Percentiles rank a stretch among this genome's conserved stretches.
phyloP scores from a whole-genome alignment of 2,329 filamentous ascomycete genomes.

The Penicillium palitans region DNA sequence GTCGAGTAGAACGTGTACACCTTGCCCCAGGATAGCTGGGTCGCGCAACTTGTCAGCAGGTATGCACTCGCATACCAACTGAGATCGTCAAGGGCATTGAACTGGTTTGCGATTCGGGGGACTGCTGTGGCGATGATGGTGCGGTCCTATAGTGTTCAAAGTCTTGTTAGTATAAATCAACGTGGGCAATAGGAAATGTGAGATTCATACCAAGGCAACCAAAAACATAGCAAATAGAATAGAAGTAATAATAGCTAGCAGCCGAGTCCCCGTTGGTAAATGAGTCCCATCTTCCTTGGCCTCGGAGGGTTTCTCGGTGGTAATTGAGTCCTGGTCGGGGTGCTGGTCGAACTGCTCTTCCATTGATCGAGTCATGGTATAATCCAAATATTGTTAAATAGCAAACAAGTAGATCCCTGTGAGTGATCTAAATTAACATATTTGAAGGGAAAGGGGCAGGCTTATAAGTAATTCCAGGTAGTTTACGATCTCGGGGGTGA shows the following conservation, averaged over 20 bases:
- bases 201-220: constrained; percentile 1
- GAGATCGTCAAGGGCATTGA: constrained; percentile 51
- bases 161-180: constrained; percentile 25
- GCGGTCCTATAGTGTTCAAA: constrained; percentile 45
- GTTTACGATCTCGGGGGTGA: neutral
- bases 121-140: constrained; percentile 38
- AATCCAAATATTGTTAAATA: neutral
- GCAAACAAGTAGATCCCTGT: neutral
- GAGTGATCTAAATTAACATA: neutral
- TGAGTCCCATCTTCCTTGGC: neutral
- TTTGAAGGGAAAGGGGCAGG: neutral
- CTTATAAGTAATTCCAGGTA: neutral
- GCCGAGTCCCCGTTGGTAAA: neutral
- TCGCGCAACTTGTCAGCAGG: constrained; percentile 31
- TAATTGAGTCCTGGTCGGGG: neutral
- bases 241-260: constrained; percentile 1
- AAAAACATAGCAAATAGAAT: constrained; percentile 13
- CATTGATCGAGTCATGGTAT: constrained; percentile 1
- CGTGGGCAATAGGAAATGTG: neutral
- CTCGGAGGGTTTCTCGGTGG: constrained; percentile 4
- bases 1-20: constrained; percentile 39
- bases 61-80: constrained; percentile 63
- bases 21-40: constrained; percentile 41
- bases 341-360: neutral
- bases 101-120: constrained; percentile 26